Base-by-base conservation (phyloP, 2,329 filamentous ascomycete species). In the Pseudocercospora cruenta region DNA sequence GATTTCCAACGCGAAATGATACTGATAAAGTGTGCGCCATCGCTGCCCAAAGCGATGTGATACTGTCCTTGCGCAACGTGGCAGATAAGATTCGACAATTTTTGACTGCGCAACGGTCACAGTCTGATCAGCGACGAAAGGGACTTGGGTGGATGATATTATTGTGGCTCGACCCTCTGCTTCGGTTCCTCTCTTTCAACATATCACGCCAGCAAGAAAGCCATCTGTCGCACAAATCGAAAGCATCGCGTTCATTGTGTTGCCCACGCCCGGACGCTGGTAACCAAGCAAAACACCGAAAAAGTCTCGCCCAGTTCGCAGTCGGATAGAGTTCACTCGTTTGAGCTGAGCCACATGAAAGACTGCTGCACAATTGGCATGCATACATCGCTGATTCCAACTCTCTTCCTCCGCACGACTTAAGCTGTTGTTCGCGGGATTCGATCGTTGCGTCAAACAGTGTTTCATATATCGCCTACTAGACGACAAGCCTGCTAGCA, bases 41-140 rank as follows among this genome's bases (percentile, higher is more conserved):
- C 31, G 54, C 54, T 58, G 54, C 28, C 54, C 54, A 58, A 39
- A 58, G n/a, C 54, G 31, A 58, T n/a, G 31, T 58, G 31, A 43
- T 26, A 43, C 59, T 26, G 31, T 57, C 60, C 54, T 59, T 60
- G 64, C 58, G 49, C 60, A 60, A 60, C 60, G 49, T 66, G 64
- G 60, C 64, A 24, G 60, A 60, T 58, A 47, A 63, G 55, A 64
- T 59, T 31, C 55, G 22, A 60, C 54, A 47, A 47, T 28, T 49
- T 63, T 57, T 63, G 43, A 49, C 39, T 47, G 43, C 60, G 60
- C 54, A 55, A 66, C 55, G 60, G 49, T 36, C 53, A 58, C 57
- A 12, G 59, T 58, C 33, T 33, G 39, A 59, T 53, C 49, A 22
- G 24, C 28, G 39, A n/a, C 24, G 19, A 21, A 26, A 26, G 24